phyloP scores from a whole-genome alignment of 83 land plant species.

The Diphasiastrum complanatum region DNA sequence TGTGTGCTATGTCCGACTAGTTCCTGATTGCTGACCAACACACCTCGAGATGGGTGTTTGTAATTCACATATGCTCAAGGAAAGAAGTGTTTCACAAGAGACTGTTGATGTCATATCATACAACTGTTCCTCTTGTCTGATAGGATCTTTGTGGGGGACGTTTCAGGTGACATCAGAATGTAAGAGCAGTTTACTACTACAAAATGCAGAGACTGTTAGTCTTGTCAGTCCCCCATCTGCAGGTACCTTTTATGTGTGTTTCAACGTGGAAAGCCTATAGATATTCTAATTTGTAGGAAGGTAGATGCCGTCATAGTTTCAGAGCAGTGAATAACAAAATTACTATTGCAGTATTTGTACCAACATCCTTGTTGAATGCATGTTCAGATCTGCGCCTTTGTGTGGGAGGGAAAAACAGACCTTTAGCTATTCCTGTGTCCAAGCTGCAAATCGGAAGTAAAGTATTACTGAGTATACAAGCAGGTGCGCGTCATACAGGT shows the following conservation, averaged over 20 bases:
- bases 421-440: slow-evolving; percentile 58
- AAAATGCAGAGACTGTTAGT: slow-evolving; percentile 90
- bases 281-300: neutral
- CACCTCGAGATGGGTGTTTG: too few relatives aligned
- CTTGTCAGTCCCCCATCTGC: slow-evolving; percentile 42
- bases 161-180: slow-evolving; percentile 22
- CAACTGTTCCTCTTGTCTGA: neutral
- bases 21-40: too few relatives aligned
- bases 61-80: too few relatives aligned
- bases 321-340: neutral
- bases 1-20: neutral
- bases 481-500: slow-evolving; percentile 73
- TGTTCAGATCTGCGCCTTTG: neutral
- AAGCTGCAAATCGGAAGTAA: slow-evolving; percentile 62
- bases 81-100: too few relatives aligned
- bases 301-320: neutral
- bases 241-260: slow-evolving; percentile 10
- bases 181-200: slow-evolving; percentile 63
- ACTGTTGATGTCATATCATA: neutral
- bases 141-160: slow-evolving; percentile 23
- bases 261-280: too few relatives aligned
- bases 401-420: slow-evolving; percentile 6
- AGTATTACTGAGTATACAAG: slow-evolving; percentile 59
- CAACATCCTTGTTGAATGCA: neutral
- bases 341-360: neutral